Conservation (phyloP, 305 asterid species). For the Plantago lanceolata region DNA sequence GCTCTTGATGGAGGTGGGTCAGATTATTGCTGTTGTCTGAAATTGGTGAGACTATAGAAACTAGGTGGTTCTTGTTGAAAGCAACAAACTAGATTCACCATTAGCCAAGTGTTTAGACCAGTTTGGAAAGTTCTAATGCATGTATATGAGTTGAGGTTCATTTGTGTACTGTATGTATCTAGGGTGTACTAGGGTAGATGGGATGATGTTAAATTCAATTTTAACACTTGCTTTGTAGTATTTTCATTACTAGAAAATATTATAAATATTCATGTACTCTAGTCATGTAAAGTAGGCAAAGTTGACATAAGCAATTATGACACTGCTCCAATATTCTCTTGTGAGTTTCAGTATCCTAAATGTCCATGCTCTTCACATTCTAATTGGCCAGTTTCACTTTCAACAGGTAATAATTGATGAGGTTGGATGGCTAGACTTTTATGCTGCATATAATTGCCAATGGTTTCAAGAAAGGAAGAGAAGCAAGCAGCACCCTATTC, state of each 20-base stretch:
- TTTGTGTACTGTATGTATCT: no score
- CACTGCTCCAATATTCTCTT: no score
- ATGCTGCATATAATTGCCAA: conserved; percentile 39
- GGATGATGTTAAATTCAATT: no score
- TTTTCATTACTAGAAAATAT: not conserved
- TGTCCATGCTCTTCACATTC: not conserved
- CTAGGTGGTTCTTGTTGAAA: not conserved
- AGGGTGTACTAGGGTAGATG: no score
- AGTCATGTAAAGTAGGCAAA: not conserved
- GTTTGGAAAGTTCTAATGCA: no score
- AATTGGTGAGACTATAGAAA: not conserved
- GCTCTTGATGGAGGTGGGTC: conserved; percentile 73
- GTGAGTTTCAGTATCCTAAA: not conserved
- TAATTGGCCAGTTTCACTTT: conserved; percentile 5
- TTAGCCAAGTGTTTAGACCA: no score
- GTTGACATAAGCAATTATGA: not conserved
- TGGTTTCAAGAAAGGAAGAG: conserved; percentile 44
- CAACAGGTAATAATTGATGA: conserved; percentile 66
- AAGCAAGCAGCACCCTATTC: conserved; percentile 49
- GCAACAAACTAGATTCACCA: no score
- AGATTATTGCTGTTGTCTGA: not conserved
- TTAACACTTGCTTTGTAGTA: not conserved
- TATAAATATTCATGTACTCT: not conserved
- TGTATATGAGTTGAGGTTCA: no score
- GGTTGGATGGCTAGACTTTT: conserved; percentile 78